Conservation (phyloP, 2,329 filamentous ascomycete genomes). For the Colletotrichum sp. region DNA sequence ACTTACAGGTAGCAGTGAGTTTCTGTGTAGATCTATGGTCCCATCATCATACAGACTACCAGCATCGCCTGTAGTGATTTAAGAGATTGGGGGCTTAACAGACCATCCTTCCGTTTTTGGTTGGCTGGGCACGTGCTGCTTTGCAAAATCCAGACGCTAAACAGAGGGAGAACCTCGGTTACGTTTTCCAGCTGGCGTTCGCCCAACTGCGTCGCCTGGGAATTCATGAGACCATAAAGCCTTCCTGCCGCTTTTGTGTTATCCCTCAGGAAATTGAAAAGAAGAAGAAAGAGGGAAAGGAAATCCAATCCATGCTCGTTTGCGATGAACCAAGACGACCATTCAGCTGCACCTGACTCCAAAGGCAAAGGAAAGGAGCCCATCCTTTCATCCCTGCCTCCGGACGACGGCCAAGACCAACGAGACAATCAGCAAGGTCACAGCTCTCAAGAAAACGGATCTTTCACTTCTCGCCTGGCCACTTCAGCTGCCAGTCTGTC, state of each 20-base stretch:
- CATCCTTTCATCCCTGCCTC: background rate
- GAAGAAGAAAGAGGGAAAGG: background rate
- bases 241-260: background rate
- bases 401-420: background rate
- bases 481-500: conserved; percentile 7
- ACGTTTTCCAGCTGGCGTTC: background rate
- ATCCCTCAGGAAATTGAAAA: background rate
- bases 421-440: background rate
- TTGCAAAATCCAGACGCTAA: background rate
- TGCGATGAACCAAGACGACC: background rate
- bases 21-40: background rate
- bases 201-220: background rate
- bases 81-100: background rate
- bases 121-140: background rate
- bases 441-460: background rate
- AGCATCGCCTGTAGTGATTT: background rate
- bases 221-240: background rate
- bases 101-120: background rate
- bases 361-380: conserved; percentile 5
- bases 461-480: background rate
- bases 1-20: background rate
- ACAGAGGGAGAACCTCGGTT: background rate
- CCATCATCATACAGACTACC: background rate
- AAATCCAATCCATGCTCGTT: background rate
- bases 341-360: background rate